Evolutionary conservation across 208 protist genomes (phyloP).

Genomic region (Acanthamoeba lugdunensis): DNA sequence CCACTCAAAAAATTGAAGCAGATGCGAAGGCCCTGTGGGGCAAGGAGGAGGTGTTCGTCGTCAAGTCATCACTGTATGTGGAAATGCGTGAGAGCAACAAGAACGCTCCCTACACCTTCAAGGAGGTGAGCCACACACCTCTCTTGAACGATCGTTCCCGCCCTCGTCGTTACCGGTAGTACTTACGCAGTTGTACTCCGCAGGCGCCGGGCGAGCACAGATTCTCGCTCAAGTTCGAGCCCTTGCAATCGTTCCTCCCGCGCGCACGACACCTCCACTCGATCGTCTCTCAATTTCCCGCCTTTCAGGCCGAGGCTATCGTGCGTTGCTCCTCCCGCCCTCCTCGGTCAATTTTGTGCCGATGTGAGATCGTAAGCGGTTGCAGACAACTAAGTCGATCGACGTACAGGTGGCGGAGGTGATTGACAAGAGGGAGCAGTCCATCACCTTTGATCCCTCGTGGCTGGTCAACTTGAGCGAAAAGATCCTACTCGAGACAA

Average conservation of each 20-base stretch:
- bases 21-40: not conserved
- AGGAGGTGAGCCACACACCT: not conserved
- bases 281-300: constrained; percentile 34
- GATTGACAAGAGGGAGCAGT: constrained; percentile 78
- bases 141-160: not conserved
- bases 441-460: constrained; percentile 77
- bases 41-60: constrained; percentile 57
- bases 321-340: not conserved
- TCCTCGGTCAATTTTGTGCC: not conserved
- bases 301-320: constrained; percentile 28
- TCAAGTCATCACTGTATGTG: constrained; percentile 13
- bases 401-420: constrained; percentile 60
- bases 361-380: not conserved
- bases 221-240: constrained; percentile 62
- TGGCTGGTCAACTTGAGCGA: constrained; percentile 81
- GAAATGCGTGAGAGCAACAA: constrained; percentile 83
- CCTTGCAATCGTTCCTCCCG: constrained; percentile 44
- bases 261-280: constrained; percentile 25
- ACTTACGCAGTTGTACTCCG: not conserved
- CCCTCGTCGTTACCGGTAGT: not conserved
- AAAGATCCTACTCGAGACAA: constrained; percentile 71
- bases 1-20: not conserved
- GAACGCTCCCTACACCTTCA: constrained; percentile 82
- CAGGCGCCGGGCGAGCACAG: constrained; percentile 45
- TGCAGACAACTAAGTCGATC: not conserved